Conservation (phyloP, 345 rosid genomes). For the Eucalyptus polyanthemos region DNA sequence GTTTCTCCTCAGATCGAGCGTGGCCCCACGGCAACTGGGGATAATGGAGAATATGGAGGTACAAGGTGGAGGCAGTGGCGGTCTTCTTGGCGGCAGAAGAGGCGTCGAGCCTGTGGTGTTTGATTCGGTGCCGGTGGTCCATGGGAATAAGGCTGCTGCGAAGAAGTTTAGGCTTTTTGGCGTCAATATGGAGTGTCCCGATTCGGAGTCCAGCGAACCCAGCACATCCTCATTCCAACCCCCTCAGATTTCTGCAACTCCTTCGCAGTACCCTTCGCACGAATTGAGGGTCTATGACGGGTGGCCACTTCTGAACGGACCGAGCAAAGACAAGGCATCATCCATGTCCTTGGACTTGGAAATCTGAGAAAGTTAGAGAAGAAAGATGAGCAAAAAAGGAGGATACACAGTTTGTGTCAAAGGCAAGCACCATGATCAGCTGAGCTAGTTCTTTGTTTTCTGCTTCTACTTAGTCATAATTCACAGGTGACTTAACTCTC, state of each 20-base stretch:
- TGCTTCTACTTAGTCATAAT: not conserved
- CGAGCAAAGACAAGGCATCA: constrained; percentile 20
- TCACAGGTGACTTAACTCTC: not conserved
- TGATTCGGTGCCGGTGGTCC: constrained; percentile 46
- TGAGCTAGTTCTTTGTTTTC: not conserved
- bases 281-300: constrained; percentile 28
- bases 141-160: constrained; percentile 35
- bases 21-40: constrained; percentile 1
- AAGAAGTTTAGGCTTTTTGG: constrained; percentile 80
- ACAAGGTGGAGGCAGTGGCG: constrained; percentile 12
- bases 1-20: constrained; percentile 5
- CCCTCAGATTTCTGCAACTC: not conserved
- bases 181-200: constrained; percentile 82
- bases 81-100: not conserved
- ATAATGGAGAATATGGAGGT: not conserved
- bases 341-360: constrained; percentile 37
- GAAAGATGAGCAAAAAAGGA: not conserved
- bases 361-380: not conserved
- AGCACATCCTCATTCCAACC: not conserved
- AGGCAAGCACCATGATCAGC: not conserved
- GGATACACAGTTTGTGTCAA: not conserved
- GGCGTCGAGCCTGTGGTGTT: not conserved
- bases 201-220: constrained; percentile 3
- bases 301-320: constrained; percentile 1
- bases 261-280: not conserved